These are phyloP conservation scores for Colletotrichum chrysophilum DNA, from an alignment of 2,329 filamentous ascomycete genomes.

Conservation along the genomic window DNA sequence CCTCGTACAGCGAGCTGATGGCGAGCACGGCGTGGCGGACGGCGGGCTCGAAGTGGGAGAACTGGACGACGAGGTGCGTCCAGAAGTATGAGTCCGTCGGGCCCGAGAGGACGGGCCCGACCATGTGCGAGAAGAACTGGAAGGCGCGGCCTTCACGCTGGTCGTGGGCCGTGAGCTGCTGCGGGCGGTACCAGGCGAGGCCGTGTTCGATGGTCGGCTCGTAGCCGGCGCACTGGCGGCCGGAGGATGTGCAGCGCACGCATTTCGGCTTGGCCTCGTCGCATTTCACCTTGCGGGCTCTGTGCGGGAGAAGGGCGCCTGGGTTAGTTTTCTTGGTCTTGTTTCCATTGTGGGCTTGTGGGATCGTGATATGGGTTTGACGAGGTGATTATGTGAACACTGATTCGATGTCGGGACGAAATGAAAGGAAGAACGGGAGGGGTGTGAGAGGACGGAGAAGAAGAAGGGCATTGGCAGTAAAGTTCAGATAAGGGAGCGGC, in stretches of 20 bases:
- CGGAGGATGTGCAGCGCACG: constrained; percentile 57
- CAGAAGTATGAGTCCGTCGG: constrained; percentile 39
- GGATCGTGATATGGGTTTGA: background rate
- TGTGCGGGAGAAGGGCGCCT: constrained; percentile 26
- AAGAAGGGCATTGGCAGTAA: background rate
- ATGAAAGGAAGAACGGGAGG: background rate
- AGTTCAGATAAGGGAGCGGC: background rate
- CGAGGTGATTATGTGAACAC: background rate
- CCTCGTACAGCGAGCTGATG: constrained; percentile 51
- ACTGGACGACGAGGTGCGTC: constrained; percentile 49
- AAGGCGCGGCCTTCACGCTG: constrained; percentile 24
- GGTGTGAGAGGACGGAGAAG: background rate
- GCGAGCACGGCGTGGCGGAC: constrained; percentile 55
- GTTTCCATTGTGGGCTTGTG: background rate
- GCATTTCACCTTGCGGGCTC: constrained; percentile 61
- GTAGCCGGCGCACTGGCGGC: constrained; percentile 40
- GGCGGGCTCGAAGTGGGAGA: constrained; percentile 48
- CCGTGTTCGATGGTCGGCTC: constrained; percentile 6
- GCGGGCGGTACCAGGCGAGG: constrained; percentile 19
- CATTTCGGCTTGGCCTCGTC: constrained; percentile 61
- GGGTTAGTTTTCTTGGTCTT: background rate
- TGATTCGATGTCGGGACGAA: background rate
- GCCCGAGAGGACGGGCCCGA: constrained; percentile 14
- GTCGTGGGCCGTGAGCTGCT: constrained; percentile 19
- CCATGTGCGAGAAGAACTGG: constrained; percentile 19